Conservation (phyloP, 2,329 filamentous ascomycete genomes). For the Cylindrodendrum hubeiense region DNA sequence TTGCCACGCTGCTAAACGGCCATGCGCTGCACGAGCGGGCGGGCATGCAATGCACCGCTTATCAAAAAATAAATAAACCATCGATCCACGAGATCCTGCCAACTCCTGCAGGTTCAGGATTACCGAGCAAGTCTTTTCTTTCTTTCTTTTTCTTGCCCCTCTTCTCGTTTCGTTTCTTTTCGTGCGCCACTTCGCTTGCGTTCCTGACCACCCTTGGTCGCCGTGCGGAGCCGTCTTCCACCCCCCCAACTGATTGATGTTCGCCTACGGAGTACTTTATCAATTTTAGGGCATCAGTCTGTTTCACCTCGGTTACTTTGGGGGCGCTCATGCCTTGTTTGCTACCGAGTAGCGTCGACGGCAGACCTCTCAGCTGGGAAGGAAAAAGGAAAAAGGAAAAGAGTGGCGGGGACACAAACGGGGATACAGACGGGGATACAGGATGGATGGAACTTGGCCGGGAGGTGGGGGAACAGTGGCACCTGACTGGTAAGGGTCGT, state of each 20-base stretch:
- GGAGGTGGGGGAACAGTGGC: neutral
- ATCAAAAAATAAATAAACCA: neutral
- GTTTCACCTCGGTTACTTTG: conserved; percentile 3
- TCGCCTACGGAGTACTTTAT: neutral
- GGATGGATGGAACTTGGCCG: neutral
- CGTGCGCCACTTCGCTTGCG: neutral
- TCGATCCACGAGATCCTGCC: conserved; percentile 3
- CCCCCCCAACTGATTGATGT: neutral
- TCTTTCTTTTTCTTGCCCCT: neutral
- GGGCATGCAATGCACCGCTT: conserved; percentile 9
- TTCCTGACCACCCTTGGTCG: neutral
- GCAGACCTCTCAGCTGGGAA: conserved; percentile 11
- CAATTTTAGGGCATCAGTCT: neutral
- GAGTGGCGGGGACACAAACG: neutral
- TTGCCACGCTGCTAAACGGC: neutral
- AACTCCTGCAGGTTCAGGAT: conserved; percentile 9
- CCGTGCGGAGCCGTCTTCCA: neutral
- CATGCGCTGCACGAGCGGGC: conserved; percentile 5
- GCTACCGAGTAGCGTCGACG: conserved; percentile 5
- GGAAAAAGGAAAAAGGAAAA: conserved; percentile 18
- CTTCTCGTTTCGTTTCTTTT: neutral
- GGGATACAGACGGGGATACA: neutral
- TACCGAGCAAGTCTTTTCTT: neutral
- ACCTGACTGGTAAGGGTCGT: neutral
- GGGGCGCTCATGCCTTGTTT: conserved; percentile 1